Evolutionary conservation across 805 yeast genomes (phyloP).

Genomic region (Pichia paraexigua): DNA sequence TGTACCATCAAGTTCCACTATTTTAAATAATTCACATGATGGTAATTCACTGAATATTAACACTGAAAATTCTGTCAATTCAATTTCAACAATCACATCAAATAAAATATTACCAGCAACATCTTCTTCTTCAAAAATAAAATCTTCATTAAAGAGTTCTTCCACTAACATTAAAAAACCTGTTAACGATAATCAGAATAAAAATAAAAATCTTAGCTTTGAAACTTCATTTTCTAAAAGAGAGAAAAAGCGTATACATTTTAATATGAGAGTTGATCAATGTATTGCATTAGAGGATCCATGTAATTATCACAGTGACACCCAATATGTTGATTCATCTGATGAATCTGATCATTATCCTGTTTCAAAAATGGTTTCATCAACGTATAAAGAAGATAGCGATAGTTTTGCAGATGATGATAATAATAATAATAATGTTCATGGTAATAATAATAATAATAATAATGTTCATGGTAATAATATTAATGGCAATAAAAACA

Average conservation of each 20-base stretch:
- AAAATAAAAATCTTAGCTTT: neutral
- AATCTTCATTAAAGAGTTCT: slow-evolving; percentile 13
- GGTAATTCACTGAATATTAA: neutral
- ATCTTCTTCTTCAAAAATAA: slow-evolving; percentile 1
- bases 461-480: no score
- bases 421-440: neutral
- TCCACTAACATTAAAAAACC: slow-evolving; percentile 6
- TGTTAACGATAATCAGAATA: neutral
- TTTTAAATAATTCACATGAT: neutral
- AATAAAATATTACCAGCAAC: neutral
- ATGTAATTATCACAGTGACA: slow-evolving; percentile 1
- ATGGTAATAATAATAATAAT: slow-evolving; percentile 3
- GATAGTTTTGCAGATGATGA: slow-evolving; percentile 10
- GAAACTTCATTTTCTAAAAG: slow-evolving; percentile 13
- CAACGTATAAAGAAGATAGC: slow-evolving; percentile 12
- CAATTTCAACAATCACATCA: neutral
- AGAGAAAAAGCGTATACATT: slow-evolving; percentile 70
- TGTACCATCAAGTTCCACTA: neutral
- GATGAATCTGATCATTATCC: slow-evolving; percentile 23
- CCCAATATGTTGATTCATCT: slow-evolving; percentile 8
- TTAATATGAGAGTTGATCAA: slow-evolving; percentile 90
- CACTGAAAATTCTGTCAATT: neutral
- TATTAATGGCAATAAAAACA: slow-evolving; percentile 4
- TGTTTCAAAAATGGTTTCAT: slow-evolving; percentile 4
- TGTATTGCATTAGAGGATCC: slow-evolving; percentile 63